These are phyloP conservation scores for Daldinia caldariorum DNA, from an alignment of 495 filamentous ascomycete genomes.

Conservation along the genomic window DNA sequence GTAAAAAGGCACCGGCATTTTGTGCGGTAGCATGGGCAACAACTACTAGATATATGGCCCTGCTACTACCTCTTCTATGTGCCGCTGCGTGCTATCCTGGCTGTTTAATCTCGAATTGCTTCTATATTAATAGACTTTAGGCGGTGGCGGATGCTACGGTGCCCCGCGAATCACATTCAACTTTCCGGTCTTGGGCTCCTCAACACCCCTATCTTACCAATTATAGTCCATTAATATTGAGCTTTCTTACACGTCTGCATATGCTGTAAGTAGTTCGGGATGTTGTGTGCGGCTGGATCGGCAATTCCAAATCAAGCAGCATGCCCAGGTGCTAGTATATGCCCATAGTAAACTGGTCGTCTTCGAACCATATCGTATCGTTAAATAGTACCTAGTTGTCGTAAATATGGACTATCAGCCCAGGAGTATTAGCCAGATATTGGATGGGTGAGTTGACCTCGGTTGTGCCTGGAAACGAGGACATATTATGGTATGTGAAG, in stretches of 20 bases:
- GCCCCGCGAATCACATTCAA: slow-evolving; percentile 37
- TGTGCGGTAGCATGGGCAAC: slow-evolving; percentile 23
- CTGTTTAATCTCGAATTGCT: slow-evolving; percentile 46
- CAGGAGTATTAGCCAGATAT: neutral
- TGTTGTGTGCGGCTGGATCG: slow-evolving; percentile 22
- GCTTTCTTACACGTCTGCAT: slow-evolving; percentile 12
- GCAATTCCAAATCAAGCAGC: slow-evolving; percentile 17
- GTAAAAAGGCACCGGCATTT: slow-evolving; percentile 18
- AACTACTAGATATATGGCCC: slow-evolving; percentile 39
- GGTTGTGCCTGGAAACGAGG: neutral
- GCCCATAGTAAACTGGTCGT: neutral
- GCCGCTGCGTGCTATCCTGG: slow-evolving; percentile 39
- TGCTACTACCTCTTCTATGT: slow-evolving; percentile 30
- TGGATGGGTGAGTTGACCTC: neutral
- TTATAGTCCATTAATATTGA: slow-evolving; percentile 15
- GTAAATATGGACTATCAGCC: slow-evolving; percentile 1
- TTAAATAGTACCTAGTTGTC: neutral
- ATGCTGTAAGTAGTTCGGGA: slow-evolving; percentile 11
- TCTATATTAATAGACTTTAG: slow-evolving; percentile 50
- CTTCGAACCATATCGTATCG: neutral
- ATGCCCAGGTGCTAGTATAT: neutral
- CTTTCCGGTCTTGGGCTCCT: slow-evolving; percentile 20
- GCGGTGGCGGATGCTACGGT: slow-evolving; percentile 39
- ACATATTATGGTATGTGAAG: neutral
- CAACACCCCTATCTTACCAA: slow-evolving; percentile 31